phyloP scores from a whole-genome alignment of 2,329 filamentous ascomycete genomes.

The Ophiostoma himal-ulmi region DNA sequence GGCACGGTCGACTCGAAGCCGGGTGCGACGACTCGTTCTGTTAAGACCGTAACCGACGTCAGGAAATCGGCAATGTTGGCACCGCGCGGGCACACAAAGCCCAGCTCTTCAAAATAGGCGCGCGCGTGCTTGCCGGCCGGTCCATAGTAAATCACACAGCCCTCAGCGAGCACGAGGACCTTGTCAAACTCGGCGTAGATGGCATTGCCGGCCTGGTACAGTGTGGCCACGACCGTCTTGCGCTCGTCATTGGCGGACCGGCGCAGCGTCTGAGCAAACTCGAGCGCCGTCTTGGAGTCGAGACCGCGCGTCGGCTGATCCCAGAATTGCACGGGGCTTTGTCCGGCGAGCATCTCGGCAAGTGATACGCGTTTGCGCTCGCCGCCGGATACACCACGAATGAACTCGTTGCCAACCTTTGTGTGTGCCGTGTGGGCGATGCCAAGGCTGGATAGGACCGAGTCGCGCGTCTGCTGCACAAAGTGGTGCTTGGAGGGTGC shows the following conservation, averaged over 20 bases:
- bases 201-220: conserved; percentile 63
- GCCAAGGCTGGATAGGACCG: conserved; percentile 69
- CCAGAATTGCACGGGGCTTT: conserved; percentile 59
- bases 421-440: conserved; percentile 69
- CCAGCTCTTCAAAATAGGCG: conserved; percentile 61
- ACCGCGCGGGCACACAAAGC: conserved; percentile 60
- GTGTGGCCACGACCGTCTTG: conserved; percentile 62
- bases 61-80: conserved; percentile 67
- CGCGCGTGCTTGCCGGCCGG: conserved; percentile 50
- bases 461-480: conserved; percentile 60
- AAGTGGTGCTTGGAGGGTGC: conserved; percentile 47
- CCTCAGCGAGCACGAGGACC: conserved; percentile 53
- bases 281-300: conserved; percentile 68
- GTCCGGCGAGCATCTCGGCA: conserved; percentile 54
- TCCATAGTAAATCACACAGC: conserved; percentile 59
- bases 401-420: conserved; percentile 68
- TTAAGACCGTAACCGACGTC: conserved; percentile 61
- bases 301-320: conserved; percentile 69
- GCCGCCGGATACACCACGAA: conserved; percentile 68
- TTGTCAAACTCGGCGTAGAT: conserved; percentile 62
- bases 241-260: conserved; percentile 61
- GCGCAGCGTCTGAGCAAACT: conserved; percentile 66
- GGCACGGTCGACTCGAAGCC: conserved; percentile 55
- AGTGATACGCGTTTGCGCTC: conserved; percentile 65
- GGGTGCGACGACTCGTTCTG: conserved; percentile 50